A percentile compares a stretch with the other conserved stretches of the same genome.
Evolutionary conservation across 768 basidiomycete species (phyloP).

Genomic region (Tylopilus sp.): DNA sequence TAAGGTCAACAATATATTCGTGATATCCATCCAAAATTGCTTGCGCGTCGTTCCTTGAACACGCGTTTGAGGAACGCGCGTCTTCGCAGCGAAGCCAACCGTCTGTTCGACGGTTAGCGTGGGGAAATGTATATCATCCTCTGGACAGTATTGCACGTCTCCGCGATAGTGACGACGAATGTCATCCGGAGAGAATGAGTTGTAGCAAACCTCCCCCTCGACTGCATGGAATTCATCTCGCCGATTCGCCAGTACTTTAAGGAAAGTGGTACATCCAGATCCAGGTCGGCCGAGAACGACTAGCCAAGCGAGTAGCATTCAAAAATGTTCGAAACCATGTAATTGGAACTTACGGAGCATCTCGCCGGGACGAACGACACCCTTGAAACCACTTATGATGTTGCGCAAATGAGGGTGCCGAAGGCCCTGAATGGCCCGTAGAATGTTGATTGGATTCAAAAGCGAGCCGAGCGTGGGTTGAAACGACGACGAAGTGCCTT

Average conservation of each 20-base stretch:
- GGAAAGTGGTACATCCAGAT: slow-evolving; percentile 79
- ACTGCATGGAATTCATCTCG: slow-evolving; percentile 64
- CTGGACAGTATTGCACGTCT: slow-evolving; percentile 77
- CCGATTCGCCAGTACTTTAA: slow-evolving; percentile 79
- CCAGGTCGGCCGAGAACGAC: slow-evolving; percentile 86
- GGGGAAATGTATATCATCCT: slow-evolving; percentile 85
- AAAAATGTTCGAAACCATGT: neutral
- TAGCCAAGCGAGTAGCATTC: slow-evolving; percentile 24
- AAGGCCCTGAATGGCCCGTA: slow-evolving; percentile 40
- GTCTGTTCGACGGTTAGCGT: slow-evolving; percentile 80
- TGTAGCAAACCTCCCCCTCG: slow-evolving; percentile 70
- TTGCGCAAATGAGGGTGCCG: slow-evolving; percentile 61
- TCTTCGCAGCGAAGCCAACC: slow-evolving; percentile 63
- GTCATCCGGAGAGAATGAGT: slow-evolving; percentile 65
- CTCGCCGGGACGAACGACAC: slow-evolving; percentile 57
- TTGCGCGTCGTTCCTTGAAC: slow-evolving; percentile 39
- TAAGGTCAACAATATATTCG: slow-evolving; percentile 57
- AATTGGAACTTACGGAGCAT: slow-evolving; percentile 56
- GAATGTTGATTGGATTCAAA: slow-evolving; percentile 49
- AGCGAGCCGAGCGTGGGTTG: slow-evolving; percentile 62
- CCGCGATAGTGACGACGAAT: slow-evolving; percentile 68
- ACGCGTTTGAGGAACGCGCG: slow-evolving; percentile 61
- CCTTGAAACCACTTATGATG: slow-evolving; percentile 52
- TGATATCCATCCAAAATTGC: slow-evolving; percentile 14
- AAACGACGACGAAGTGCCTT: slow-evolving; percentile 52